Base-by-base conservation (phyloP, 768 basidiomycete genomes). In the Termitomyces eurrhizus region DNA sequence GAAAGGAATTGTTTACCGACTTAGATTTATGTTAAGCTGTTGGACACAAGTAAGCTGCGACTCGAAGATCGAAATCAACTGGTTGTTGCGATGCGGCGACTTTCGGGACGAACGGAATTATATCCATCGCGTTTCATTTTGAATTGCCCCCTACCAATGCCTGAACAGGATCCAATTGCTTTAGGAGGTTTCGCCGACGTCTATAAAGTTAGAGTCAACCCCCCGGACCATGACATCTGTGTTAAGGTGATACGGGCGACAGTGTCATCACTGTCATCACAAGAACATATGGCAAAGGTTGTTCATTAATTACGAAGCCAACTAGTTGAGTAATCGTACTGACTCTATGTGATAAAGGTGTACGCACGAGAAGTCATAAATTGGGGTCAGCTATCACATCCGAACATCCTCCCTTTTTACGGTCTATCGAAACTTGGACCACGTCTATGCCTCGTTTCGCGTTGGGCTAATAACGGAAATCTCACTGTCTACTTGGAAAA, bases 381-480 rank as follows among this genome's bases (percentile, higher is more conserved):
- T 16, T 75, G 72, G 74, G 67, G 68, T 33, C 73, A 75, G 51
- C 60, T 75, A 18, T 68, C 69, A 0, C 72, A 74, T 62, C 68
- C 63, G 21, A 72, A 73, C 52, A 57, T 73, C 13, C 61, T 74
- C 21, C 74, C 73, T 7, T 73, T 74, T 51, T 70, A 69, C 29
- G 74, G 74, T 4, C 48, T 70, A 26, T 68, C 66, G 59, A 63
- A 61, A 48, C 50, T 68, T 14, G 62, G 63, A 32, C 45, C 54
- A 18, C 61, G 69, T 53, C 35, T 71, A 29, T 66, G 68, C 37
- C 66, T 80, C 16, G 70, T 79, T 45, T 78, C 78, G 4, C 78
- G 49, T 29, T 65, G 62, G 65, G 62, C 62, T 4, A 51, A 56
- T n/a, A 65, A 65, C 41, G 65, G 62, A 70, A 69, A 72, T 24